phyloP scores from a whole-genome alignment of 371 early-diverging fungal genomes.

The Nosema bombycis region DNA sequence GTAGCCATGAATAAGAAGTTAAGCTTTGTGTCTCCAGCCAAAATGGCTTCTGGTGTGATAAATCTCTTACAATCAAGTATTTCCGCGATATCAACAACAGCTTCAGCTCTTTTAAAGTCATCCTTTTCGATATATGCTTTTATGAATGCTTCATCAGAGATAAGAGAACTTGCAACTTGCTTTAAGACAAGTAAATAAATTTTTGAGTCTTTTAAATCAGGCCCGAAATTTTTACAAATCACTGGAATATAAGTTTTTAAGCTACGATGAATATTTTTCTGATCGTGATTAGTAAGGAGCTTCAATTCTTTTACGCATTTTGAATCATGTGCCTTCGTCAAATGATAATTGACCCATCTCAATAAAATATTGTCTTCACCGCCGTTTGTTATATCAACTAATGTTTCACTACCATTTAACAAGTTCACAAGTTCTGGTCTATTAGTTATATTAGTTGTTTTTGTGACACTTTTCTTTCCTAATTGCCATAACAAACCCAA shows the following conservation, averaged over 20 bases:
- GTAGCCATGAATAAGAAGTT: constrained; percentile 87
- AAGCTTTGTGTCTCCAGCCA: constrained; percentile 82
- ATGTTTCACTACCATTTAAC: constrained; percentile 77
- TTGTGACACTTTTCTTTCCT: constrained; percentile 78
- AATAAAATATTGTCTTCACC: constrained; percentile 82
- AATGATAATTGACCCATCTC: constrained; percentile 70
- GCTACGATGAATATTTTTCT: background rate
- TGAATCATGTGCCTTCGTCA: background rate
- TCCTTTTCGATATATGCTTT: constrained; percentile 1
- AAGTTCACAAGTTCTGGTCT: constrained; percentile 89
- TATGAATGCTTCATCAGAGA: constrained; percentile 71
- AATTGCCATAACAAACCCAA: constrained; percentile 91
- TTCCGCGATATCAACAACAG: constrained; percentile 76
- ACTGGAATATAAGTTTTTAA: constrained; percentile 81
- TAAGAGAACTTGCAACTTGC: constrained; percentile 74
- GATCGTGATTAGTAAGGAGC: background rate
- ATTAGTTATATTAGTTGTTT: constrained; percentile 82
- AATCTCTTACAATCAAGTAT: constrained; percentile 80
- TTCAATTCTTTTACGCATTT: background rate
- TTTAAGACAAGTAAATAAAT: constrained; percentile 81
- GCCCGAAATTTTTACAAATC: constrained; percentile 74
- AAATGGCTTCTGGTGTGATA: constrained; percentile 78
- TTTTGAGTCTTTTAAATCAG: constrained; percentile 75
- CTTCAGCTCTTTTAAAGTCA: constrained; percentile 39
- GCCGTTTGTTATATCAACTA: constrained; percentile 72